Conservation (phyloP, 2,329 filamentous ascomycete genomes). For the Trichoderma brevicompactum region DNA sequence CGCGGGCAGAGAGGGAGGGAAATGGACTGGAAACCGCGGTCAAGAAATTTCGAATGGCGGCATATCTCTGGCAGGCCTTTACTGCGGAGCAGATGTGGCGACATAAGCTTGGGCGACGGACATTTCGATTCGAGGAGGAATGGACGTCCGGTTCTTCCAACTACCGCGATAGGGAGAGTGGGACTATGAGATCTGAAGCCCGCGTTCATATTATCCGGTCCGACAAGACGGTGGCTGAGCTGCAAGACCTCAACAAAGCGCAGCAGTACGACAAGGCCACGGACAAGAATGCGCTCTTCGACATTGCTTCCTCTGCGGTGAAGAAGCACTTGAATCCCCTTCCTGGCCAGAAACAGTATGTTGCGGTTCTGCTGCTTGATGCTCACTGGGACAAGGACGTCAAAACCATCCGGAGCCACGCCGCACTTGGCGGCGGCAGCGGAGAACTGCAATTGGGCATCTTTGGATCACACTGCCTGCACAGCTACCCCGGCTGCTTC, state of each 20-base stretch:
- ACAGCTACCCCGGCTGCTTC: conserved; percentile 86
- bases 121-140: conserved; percentile 91
- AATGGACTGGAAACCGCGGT: conserved; percentile 81
- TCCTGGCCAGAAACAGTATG: conserved; percentile 82
- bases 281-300: conserved; percentile 74
- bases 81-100: conserved; percentile 96
- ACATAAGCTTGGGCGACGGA: conserved; percentile 81
- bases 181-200: conserved; percentile 85
- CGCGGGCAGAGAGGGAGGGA: conserved; percentile 76
- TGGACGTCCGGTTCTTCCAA: conserved; percentile 87
- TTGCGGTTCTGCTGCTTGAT: conserved; percentile 85
- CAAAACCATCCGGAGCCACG: conserved; percentile 77
- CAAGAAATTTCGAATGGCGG: conserved; percentile 91
- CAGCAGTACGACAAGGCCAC: conserved; percentile 75
- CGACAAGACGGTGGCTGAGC: conserved; percentile 82
- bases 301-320: conserved; percentile 77
- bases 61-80: conserved; percentile 96
- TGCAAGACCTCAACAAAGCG: conserved; percentile 75
- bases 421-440: conserved; percentile 75
- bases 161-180: conserved; percentile 70
- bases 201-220: conserved; percentile 84
- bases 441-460: conserved; percentile 82
- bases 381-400: conserved; percentile 79
- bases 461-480: conserved; percentile 89
- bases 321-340: conserved; percentile 74